Evolutionary conservation across 2,329 filamentous ascomycete genomes (phyloP).

Genomic region (Aaosphaeria pasadenensis): DNA sequence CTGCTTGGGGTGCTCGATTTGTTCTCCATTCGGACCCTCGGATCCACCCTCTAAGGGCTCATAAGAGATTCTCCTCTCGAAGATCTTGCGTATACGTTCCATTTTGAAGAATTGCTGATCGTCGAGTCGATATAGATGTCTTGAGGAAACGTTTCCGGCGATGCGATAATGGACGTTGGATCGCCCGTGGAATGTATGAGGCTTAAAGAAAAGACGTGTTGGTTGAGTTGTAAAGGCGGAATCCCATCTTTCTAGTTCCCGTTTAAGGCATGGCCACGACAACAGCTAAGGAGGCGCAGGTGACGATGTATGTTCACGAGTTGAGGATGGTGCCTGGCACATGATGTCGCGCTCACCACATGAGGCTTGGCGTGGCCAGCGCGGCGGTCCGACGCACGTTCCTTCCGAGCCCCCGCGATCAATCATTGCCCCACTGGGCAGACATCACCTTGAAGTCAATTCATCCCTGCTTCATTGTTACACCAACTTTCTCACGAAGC

Average conservation of each 20-base stretch:
- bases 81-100: constrained; percentile 33
- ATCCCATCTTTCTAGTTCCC: too few relatives aligned
- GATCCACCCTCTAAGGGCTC: constrained; percentile 38
- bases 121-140: too few relatives aligned
- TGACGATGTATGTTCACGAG: background rate
- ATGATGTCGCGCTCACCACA: constrained; percentile 2
- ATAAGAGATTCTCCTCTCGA: constrained; percentile 31
- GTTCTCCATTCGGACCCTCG: constrained; percentile 30
- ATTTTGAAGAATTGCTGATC: constrained; percentile 11
- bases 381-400: background rate
- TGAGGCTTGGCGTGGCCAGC: background rate
- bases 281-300: background rate
- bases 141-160: too few relatives aligned
- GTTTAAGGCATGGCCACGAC: background rate
- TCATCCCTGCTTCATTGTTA: too few relatives aligned
- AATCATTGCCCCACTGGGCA: too few relatives aligned
- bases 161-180: too few relatives aligned
- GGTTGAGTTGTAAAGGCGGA: too few relatives aligned
- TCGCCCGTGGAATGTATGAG: too few relatives aligned
- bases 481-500: too few relatives aligned
- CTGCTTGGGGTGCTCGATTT: constrained; percentile 22
- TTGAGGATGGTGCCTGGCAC: constrained; percentile 6
- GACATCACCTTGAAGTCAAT: too few relatives aligned
- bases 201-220: too few relatives aligned
- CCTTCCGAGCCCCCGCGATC: background rate